Base-by-base conservation (phyloP, 257 asterid genomes). In the Pogostemon cablin region DNA sequence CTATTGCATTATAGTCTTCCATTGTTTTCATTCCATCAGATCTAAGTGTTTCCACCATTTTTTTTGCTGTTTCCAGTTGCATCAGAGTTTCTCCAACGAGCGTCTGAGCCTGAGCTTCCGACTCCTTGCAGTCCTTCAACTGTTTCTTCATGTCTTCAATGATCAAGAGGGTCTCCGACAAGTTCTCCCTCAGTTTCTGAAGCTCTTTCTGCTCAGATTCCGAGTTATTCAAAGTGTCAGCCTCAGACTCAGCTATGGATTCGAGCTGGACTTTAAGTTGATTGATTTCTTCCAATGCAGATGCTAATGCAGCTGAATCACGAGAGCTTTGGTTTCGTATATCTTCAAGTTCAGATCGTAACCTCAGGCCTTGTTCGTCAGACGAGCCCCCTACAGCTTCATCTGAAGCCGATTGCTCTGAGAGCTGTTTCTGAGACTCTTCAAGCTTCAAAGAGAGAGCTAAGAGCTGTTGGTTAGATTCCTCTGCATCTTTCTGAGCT, bases 21-120 rank as follows among this genome's bases (percentile, higher is more conserved):
- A 59, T 73, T 56, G 80, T 73, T 72, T 84, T 88, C 17, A 69
- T n/a, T 34, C 96, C 96, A 43, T 81, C 96, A 0, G 81, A 81
- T 52, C 83, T 79, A 9, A 91, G 87, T 15, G 72, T 46, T 75
- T 88, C 95, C 58, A 81, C 89, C 32, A 82, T 75, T 79, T 40
- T 82, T 63, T 84, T 89, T 0, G 95, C 93, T 11, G 87, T 59
- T 83, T 89, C 97, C 6, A 95, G 86, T 62, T 91, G 97, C 50
- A 50, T 43, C 46, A 88, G 85, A 20, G 96, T 95, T 80, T 87
- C 95, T 38, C 78, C 74, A 17, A 84, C 87, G 12, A 86, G 73
- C 4, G 68, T 72, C 63, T 80, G 79, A 0, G 97, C 92, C 38
- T 58, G 80, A 70, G 89, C 79, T 80, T 89, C 99, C 1, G 99